A percentile compares a stretch with the other conserved stretches of the same genome.
These are phyloP conservation scores for Paxillus involutus DNA, from an alignment of 768 basidiomycete genomes.

Conservation along the genomic window DNA sequence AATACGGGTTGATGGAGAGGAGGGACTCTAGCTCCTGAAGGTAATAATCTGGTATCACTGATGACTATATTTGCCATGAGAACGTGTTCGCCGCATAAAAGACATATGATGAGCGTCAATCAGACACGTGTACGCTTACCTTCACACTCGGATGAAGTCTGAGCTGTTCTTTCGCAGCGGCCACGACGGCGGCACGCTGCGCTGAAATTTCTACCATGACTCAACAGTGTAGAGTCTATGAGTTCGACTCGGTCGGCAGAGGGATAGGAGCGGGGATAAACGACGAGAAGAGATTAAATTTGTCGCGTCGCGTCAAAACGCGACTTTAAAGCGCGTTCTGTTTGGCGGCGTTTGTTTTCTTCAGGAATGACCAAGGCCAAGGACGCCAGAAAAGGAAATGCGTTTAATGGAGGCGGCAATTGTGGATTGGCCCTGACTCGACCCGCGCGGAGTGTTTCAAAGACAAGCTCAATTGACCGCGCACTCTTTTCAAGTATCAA, in stretches of 20 bases:
- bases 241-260: neutral
- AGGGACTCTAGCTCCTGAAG: slow-evolving; percentile 16
- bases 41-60: slow-evolving; percentile 16
- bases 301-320: neutral
- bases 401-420: no score
- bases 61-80: neutral
- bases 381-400: neutral
- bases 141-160: neutral
- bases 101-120: slow-evolving; percentile 4
- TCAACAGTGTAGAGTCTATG: neutral
- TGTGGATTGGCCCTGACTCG: no score
- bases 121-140: slow-evolving; percentile 4
- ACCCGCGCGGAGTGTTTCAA: no score
- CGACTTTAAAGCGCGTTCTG: slow-evolving; percentile 8
- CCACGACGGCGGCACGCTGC: neutral
- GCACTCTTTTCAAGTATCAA: no score
- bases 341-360: neutral
- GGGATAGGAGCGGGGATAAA: no score
- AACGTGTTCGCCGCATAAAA: neutral
- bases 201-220: neutral
- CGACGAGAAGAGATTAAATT: no score
- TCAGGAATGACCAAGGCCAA: neutral
- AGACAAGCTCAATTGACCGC: no score
- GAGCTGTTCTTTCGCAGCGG: slow-evolving; percentile 16
- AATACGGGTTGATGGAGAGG: slow-evolving; percentile 15